Evolutionary conservation across 257 asterid species (phyloP).

Genomic region (Vinca minor): DNA sequence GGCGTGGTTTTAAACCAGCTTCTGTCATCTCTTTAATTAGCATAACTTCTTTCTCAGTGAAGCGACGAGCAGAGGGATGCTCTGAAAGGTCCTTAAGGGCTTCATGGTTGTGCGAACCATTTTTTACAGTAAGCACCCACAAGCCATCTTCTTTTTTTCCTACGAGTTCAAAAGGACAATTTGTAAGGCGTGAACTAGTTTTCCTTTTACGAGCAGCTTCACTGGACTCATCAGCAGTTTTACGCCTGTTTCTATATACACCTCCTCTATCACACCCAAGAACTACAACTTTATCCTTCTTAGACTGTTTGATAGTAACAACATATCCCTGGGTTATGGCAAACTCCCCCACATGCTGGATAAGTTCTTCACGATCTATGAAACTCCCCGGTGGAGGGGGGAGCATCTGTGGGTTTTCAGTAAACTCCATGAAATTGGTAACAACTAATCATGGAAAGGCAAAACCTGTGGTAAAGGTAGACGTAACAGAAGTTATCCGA

Average conservation of each 20-base stretch:
- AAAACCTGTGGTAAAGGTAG: constrained; percentile 16
- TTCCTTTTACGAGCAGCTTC: constrained; percentile 64
- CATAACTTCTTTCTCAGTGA: constrained; percentile 67
- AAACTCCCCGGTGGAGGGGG: constrained; percentile 95
- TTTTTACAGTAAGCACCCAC: constrained; percentile 77
- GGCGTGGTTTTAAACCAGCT: constrained; percentile 82
- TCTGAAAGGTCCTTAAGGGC: constrained; percentile 74
- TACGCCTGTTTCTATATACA: constrained; percentile 72
- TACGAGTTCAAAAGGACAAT: constrained; percentile 79
- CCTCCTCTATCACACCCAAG: constrained; percentile 98
- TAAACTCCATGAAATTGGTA: constrained; percentile 42
- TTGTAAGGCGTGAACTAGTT: constrained; percentile 69
- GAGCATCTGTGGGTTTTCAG: constrained; percentile 65
- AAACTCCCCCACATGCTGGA: constrained; percentile 80
- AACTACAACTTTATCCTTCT: constrained; percentile 68
- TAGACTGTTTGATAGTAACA: constrained; percentile 79
- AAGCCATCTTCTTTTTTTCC: constrained; percentile 84
- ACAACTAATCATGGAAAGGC: constrained; percentile 8
- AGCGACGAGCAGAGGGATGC: constrained; percentile 84
- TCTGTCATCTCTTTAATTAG: constrained; percentile 82
- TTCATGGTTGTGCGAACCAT: constrained; percentile 83
- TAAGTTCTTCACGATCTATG: constrained; percentile 81
- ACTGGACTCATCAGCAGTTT: constrained; percentile 45
- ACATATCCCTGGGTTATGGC: constrained; percentile 77
- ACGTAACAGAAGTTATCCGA: neutral